A percentile compares a stretch with the other conserved stretches of the same genome.
Conservation (phyloP, 768 basidiomycete genomes). For the Pleurotus ostreatus region DNA sequence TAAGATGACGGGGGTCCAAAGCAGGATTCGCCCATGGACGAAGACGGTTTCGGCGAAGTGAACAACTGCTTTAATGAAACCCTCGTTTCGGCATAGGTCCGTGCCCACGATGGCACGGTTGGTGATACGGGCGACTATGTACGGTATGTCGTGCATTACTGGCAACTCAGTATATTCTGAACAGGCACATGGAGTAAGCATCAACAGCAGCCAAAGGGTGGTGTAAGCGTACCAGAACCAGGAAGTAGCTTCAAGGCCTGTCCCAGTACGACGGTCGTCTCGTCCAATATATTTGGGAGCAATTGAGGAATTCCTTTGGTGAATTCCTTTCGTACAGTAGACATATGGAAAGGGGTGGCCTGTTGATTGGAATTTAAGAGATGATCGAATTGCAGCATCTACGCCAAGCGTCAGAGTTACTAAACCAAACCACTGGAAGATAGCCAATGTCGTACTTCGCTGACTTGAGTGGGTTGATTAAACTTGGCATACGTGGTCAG, state of each 20-base stretch:
- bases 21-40: conserved; percentile 7
- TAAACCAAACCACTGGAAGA: no score
- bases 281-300: conserved; percentile 14
- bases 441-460: not conserved
- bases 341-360: not conserved
- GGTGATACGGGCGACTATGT: conserved; percentile 13
- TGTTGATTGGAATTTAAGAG: not conserved
- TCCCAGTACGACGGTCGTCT: conserved; percentile 10
- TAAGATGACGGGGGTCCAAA: not conserved
- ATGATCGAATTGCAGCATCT: conserved; percentile 6
- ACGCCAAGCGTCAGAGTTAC: conserved; percentile 9
- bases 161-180: conserved; percentile 9
- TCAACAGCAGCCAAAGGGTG: not conserved
- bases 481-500: not conserved
- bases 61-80: conserved; percentile 13
- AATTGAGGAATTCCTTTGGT: conserved; percentile 12
- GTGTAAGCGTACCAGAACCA: conserved; percentile 1
- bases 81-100: conserved; percentile 14
- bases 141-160: conserved; percentile 11
- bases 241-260: not conserved
- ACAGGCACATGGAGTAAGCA: not conserved
- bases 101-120: conserved; percentile 17
- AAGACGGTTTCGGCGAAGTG: conserved; percentile 12
- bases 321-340: conserved; percentile 13
- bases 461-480: not conserved